phyloP scores from a whole-genome alignment of 73 alveolate genomes.

The Paramecium sonneborni region DNA sequence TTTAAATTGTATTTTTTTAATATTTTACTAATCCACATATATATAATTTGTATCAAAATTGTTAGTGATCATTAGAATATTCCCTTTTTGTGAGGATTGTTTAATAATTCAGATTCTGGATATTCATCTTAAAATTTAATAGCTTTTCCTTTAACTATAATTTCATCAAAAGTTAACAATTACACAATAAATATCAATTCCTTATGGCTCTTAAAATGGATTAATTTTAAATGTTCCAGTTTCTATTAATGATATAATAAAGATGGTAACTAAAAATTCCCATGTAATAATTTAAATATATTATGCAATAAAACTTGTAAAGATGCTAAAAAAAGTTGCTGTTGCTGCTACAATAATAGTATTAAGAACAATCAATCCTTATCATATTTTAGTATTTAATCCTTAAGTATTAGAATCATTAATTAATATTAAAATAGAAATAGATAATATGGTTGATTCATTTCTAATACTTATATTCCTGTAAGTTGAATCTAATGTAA shows the following conservation, averaged over 20 bases:
- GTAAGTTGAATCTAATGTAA: constrained; percentile 66
- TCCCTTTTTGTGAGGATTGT: background rate
- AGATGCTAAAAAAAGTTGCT: background rate
- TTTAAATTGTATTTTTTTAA: background rate
- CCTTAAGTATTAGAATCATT: background rate
- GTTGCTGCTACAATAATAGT: background rate
- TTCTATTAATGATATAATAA: background rate
- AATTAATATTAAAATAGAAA: background rate
- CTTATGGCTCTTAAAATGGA: background rate
- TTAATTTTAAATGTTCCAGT: background rate
- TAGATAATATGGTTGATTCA: background rate
- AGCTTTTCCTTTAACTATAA: constrained; percentile 11
- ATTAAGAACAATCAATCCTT: background rate
- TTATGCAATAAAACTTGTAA: background rate
- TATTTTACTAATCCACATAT: background rate
- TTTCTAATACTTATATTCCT: constrained; percentile 53
- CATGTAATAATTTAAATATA: background rate
- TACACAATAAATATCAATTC: background rate
- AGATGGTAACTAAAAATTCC: background rate
- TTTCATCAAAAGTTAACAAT: background rate
- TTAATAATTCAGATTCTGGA: background rate
- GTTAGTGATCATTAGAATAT: background rate
- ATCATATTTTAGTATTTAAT: background rate
- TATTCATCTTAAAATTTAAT: background rate
- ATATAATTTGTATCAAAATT: background rate